phyloP scores from a whole-genome alignment of 352 stramenopile genomes.

The Globisporangium spinosum region DNA sequence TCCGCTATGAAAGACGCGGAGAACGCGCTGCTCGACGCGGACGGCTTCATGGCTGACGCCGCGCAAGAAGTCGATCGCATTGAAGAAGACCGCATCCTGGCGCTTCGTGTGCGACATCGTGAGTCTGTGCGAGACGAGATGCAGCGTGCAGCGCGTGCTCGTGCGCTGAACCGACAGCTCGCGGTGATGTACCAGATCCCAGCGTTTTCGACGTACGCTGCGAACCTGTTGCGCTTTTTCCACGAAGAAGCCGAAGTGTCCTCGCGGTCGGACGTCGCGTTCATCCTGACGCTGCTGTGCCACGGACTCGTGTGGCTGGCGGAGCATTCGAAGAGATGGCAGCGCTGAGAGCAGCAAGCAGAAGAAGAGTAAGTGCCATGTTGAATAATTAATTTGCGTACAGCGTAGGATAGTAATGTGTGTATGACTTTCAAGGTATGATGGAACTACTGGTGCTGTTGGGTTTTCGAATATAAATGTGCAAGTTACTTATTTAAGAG shows the following conservation, averaged over 20 bases:
- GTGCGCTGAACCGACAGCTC: slow-evolving; percentile 65
- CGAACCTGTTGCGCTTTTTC: slow-evolving; percentile 65
- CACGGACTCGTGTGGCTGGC: slow-evolving; percentile 80
- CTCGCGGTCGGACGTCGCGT: slow-evolving; percentile 67
- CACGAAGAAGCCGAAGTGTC: slow-evolving; percentile 73
- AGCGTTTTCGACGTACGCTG: slow-evolving; percentile 66
- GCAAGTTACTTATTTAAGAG: slow-evolving; percentile 12
- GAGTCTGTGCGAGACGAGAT: slow-evolving; percentile 63
- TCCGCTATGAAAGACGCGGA: slow-evolving; percentile 73
- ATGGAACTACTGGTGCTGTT: neutral
- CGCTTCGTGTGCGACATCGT: slow-evolving; percentile 49
- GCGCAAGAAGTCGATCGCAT: slow-evolving; percentile 43
- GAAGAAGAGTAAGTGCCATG: neutral
- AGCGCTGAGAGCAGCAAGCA: slow-evolving; percentile 20
- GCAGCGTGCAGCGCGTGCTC: slow-evolving; percentile 56
- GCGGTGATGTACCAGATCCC: slow-evolving; percentile 74
- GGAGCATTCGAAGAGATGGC: slow-evolving; percentile 64
- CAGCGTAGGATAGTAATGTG: neutral
- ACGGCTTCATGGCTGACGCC: slow-evolving; percentile 53
- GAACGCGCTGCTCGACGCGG: slow-evolving; percentile 55
- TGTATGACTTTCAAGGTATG: slow-evolving; percentile 1
- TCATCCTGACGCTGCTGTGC: slow-evolving; percentile 74
- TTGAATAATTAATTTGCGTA: neutral
- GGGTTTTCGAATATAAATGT: slow-evolving; percentile 15
- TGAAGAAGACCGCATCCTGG: slow-evolving; percentile 30